Conservation (phyloP, 441 rosid species). For the Hura crepitans region DNA sequence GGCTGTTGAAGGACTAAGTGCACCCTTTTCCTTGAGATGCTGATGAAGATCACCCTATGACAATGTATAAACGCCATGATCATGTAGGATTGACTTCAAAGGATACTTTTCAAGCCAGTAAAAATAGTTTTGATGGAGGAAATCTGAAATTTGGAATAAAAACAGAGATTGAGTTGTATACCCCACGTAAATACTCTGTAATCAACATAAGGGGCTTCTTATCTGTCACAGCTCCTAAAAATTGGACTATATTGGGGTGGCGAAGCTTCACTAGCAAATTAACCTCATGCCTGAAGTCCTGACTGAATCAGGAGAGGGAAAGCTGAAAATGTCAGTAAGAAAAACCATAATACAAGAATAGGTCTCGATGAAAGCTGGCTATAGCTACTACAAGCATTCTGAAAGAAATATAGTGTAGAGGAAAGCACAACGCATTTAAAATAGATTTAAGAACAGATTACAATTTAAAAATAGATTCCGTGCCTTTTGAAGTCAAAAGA, state of each 20-base stretch:
- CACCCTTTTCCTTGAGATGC: slow-evolving; percentile 86
- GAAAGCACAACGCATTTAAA: neutral
- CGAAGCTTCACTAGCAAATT: slow-evolving; percentile 97
- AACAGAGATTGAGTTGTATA: slow-evolving; percentile 32
- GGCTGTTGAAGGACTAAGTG: slow-evolving; percentile 80
- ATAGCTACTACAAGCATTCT: slow-evolving; percentile 17
- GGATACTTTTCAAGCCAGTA: slow-evolving; percentile 15
- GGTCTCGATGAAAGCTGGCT: neutral
- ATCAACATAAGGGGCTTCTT: slow-evolving; percentile 98
- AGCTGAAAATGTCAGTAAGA: slow-evolving; percentile 19
- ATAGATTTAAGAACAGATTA: too few species aligned
- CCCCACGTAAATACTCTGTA: slow-evolving; percentile 94
- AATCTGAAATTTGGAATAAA: slow-evolving; percentile 13
- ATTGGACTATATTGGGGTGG: slow-evolving; percentile 93
- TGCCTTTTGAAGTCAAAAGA: neutral
- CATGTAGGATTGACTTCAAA: slow-evolving; percentile 8
- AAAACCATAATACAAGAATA: slow-evolving; percentile 3
- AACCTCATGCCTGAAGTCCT: slow-evolving; percentile 99
- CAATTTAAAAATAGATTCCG: neutral
- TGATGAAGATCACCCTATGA: slow-evolving; percentile 96
- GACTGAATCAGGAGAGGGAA: slow-evolving; percentile 49
- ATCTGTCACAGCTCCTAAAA: slow-evolving; percentile 97
- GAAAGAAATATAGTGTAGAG: neutral
- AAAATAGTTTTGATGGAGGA: slow-evolving; percentile 14
- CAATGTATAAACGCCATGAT: slow-evolving; percentile 21